Conservation (phyloP, 495 filamentous ascomycete species). For the Talaromyces wortmannii region DNA sequence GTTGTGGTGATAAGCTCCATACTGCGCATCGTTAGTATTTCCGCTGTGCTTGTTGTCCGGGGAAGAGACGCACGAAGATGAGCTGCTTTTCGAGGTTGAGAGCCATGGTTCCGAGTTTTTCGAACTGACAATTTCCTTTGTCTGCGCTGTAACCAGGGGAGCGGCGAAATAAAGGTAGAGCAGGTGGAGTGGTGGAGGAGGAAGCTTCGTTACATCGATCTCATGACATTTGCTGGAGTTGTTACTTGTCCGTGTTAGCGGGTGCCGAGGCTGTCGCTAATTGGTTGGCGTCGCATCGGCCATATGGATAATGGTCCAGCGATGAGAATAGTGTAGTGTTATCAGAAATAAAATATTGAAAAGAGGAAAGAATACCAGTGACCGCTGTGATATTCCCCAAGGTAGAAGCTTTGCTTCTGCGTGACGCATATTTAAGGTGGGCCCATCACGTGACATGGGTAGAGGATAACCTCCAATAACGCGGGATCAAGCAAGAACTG, state of each 20-base stretch:
- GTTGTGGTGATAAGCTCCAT: slow-evolving; percentile 92
- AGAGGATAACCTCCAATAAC: neutral
- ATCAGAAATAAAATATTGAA: neutral
- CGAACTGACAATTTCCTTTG: too few relatives aligned
- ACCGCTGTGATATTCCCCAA: too few relatives aligned
- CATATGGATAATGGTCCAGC: too few relatives aligned
- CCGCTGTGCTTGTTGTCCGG: neutral
- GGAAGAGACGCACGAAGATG: slow-evolving; percentile 56
- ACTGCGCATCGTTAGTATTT: slow-evolving; percentile 41
- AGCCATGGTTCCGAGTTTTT: slow-evolving; percentile 41
- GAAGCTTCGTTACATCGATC: neutral
- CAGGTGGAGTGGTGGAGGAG: neutral
- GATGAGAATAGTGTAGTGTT: neutral
- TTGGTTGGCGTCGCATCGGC: neutral
- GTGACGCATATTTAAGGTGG: too few relatives aligned
- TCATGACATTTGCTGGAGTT: neutral
- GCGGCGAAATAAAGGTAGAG: too few relatives aligned
- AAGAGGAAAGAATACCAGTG: too few relatives aligned
- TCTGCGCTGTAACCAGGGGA: too few relatives aligned
- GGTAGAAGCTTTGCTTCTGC: too few relatives aligned
- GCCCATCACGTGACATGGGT: neutral
- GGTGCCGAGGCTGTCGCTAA: neutral
- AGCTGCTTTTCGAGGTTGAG: slow-evolving; percentile 75
- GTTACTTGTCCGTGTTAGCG: neutral
- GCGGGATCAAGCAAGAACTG: neutral